Evolutionary conservation across 2,329 filamentous ascomycete species (phyloP).

Genomic region (Pyrenochaeta sp.): DNA sequence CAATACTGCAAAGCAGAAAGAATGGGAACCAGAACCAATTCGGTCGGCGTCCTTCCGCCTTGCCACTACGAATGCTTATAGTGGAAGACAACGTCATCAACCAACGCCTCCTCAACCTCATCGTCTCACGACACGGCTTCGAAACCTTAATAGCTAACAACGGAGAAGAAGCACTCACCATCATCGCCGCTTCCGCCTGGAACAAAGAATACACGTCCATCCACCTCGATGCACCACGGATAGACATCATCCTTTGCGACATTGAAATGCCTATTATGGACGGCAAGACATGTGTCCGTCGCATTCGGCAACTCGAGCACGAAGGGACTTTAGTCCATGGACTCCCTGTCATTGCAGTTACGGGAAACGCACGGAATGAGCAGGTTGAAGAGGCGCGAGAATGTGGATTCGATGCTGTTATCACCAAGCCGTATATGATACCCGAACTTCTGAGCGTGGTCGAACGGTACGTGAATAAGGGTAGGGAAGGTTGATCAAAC

Average conservation of each 20-base stretch:
- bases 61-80: slow-evolving; percentile 17
- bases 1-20: slow-evolving; percentile 5
- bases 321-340: slow-evolving; percentile 16
- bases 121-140: slow-evolving; percentile 34
- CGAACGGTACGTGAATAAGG: no score
- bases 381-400: no score
- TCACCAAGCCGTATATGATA: no score
- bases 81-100: slow-evolving; percentile 46
- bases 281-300: slow-evolving; percentile 28
- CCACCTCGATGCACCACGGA: neutral
- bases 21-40: neutral
- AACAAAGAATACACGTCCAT: slow-evolving; percentile 4
- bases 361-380: slow-evolving; percentile 39
- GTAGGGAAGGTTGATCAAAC: no score
- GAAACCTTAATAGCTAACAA: slow-evolving; percentile 33
- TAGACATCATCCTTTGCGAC: slow-evolving; percentile 27
- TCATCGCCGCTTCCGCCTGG: slow-evolving; percentile 12
- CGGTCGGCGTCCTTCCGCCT: neutral
- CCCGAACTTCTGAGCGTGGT: no score
- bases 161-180: slow-evolving; percentile 32
- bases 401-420: no score
- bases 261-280: slow-evolving; percentile 45
- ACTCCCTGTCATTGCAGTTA: slow-evolving; percentile 35
- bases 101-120: slow-evolving; percentile 35
- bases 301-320: slow-evolving; percentile 27